Evolutionary conservation across 2,329 filamentous ascomycete species (phyloP), one percentile per base, ranked within the genome.

Genomic region (Penicillium sp.): DNA sequence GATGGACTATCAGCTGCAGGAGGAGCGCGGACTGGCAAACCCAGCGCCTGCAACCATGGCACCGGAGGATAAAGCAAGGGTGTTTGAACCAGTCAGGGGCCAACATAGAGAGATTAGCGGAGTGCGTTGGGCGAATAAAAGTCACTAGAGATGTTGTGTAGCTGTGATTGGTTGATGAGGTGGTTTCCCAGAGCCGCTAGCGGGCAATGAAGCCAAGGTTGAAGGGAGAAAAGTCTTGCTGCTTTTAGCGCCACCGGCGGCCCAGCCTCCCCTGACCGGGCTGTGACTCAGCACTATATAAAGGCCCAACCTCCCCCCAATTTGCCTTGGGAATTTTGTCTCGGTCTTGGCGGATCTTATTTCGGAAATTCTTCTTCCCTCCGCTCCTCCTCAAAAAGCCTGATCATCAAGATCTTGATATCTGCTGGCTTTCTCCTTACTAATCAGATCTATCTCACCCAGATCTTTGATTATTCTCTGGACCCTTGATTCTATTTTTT

Each of bases 281-380:
- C 63, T 60, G 61, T 71, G 66, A 69, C 56, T 71, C 70, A 68
- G 64, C 65, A 65, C 68, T 74, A 74, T 74, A 73, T 71, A 74
- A 74, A 68, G 70, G 61, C 60, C 65, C 68, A 68, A 65, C 68
- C 70, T 71, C 71, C 72, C 72, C 69, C 63, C 62, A 57, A 42
- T 53, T 48, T 53, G 50, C 57, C 13, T 61, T 65, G 61, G 61
- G 65, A 65, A 68, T 70, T 61, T 67, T 62, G 66, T 69, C 60
- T 65, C 68, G 71, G 70, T 74, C 71, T 74, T 74, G 72, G 72
- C 71, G 51, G 53, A 51, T 51, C 52, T 55, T 21, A 42, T 63
- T 65, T 68, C 66, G 67, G 67, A 72, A 65, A 63, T 61, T 67
- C 68, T 69, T 61, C 66, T 68, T 65, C 65, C 61, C 63, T 58